These are phyloP conservation scores for Colletotrichum sp. DNA, from an alignment of 2,329 filamentous ascomycete genomes.

Conservation along the genomic window DNA sequence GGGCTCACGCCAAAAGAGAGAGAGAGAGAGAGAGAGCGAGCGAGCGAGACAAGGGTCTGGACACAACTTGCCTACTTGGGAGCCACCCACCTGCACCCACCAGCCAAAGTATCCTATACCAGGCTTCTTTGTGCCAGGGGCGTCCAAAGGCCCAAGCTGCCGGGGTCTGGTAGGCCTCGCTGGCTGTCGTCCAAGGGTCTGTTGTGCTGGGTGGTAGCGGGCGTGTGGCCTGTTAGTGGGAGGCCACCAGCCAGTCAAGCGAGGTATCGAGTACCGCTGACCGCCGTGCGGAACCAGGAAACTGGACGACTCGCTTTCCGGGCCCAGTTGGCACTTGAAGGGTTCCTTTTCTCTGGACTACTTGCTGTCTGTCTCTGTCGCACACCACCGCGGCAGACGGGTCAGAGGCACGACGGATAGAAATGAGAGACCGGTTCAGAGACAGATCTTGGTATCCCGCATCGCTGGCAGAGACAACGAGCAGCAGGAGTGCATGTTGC, in stretches of 20 bases:
- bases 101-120: background rate
- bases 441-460: slow-evolving; percentile 15
- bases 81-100: background rate
- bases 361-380: slow-evolving; percentile 6
- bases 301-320: background rate
- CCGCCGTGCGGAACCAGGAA: background rate
- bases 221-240: background rate
- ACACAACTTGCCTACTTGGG: background rate
- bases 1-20: background rate
- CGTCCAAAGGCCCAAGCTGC: background rate
- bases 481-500: background rate
- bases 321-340: background rate
- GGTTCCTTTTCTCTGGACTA: background rate
- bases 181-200: background rate
- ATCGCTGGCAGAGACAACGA: slow-evolving; percentile 8
- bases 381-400: slow-evolving; percentile 14
- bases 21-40: background rate
- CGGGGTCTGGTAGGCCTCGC: background rate
- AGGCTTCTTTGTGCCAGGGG: background rate
- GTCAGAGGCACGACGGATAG: slow-evolving; percentile 4
- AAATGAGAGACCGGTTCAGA: slow-evolving; percentile 8
- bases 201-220: background rate
- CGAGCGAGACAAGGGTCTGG: background rate
- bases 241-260: background rate
- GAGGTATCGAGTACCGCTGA: background rate